phyloP scores from a whole-genome alignment of 129 eudicot genomes.

The Silybum marianum region DNA sequence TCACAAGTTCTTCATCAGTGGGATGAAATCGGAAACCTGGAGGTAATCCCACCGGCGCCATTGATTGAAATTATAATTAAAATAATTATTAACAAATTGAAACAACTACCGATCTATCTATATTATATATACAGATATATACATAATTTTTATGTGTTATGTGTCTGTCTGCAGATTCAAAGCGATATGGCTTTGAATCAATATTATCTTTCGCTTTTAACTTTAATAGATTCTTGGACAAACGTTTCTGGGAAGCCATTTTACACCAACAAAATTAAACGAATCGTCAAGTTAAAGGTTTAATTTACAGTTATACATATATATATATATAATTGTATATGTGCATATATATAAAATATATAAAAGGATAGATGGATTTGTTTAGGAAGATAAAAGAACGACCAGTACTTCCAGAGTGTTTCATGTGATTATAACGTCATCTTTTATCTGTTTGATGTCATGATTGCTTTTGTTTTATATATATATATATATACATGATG shows the following conservation, averaged over 20 bases:
- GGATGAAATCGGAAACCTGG: constrained; percentile 98
- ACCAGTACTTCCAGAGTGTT: constrained; percentile 24
- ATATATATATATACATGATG: neutral
- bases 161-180: constrained; percentile 52
- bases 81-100: too few species aligned
- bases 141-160: constrained; percentile 15
- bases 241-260: constrained; percentile 73
- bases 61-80: too few species aligned
- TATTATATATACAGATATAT: constrained; percentile 20
- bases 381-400: neutral
- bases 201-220: constrained; percentile 57
- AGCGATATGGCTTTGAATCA: constrained; percentile 67
- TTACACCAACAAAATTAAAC: neutral
- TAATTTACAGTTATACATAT: neutral
- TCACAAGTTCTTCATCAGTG: constrained; percentile 93
- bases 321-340: too few species aligned
- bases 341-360: neutral
- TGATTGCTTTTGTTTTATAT: constrained; percentile 36
- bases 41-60: constrained; percentile 96
- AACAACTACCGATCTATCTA: constrained; percentile 5
- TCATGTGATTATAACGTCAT: constrained; percentile 24
- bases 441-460: constrained; percentile 24
- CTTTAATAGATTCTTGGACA: constrained; percentile 67
- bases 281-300: constrained; percentile 1
- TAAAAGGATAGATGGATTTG: neutral